Conservation (phyloP, 2,329 filamentous ascomycete species). For the Diplodia scrobiculata region DNA sequence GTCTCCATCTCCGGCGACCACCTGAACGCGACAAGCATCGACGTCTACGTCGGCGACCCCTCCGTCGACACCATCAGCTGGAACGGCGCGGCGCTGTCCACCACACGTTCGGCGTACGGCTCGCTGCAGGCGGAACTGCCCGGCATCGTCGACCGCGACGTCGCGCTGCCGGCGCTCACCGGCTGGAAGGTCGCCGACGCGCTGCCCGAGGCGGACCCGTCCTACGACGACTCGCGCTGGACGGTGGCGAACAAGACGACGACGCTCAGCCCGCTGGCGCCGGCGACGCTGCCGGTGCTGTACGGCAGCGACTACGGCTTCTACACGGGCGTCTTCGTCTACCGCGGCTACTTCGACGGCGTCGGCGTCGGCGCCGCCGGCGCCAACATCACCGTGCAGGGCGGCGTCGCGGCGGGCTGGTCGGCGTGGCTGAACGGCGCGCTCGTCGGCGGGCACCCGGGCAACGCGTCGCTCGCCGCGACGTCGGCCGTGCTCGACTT, state of each 20-base stretch:
- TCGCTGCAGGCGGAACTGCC: constrained; percentile 31
- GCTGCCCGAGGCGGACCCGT: constrained; percentile 51
- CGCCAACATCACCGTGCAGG: constrained; percentile 56
- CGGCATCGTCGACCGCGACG: background rate
- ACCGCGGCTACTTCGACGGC: constrained; percentile 47
- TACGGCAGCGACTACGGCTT: constrained; percentile 50
- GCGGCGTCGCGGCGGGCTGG: constrained; percentile 60
- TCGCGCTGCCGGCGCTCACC: constrained; percentile 45
- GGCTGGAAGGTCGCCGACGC: constrained; percentile 54
- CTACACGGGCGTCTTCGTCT: constrained; percentile 48
- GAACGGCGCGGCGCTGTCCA: constrained; percentile 43
- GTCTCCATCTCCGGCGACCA: constrained; percentile 44
- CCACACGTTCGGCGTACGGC: constrained; percentile 42
- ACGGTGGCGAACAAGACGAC: constrained; percentile 42
- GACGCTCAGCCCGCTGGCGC: constrained; percentile 40
- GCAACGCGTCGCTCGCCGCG: constrained; percentile 48
- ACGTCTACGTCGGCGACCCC: constrained; percentile 42
- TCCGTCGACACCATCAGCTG: constrained; percentile 40
- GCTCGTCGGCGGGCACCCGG: constrained; percentile 60
- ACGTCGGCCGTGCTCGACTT: constrained; percentile 54
- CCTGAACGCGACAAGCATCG: constrained; percentile 41
- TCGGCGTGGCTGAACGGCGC: constrained; percentile 61
- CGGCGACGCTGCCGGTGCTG: constrained; percentile 45
- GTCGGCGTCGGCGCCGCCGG: constrained; percentile 41
- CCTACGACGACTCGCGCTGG: constrained; percentile 54